These are phyloP conservation scores for Otatea glauca DNA, from an alignment of 176 grass and related monocot species.

Conservation along the genomic window DNA sequence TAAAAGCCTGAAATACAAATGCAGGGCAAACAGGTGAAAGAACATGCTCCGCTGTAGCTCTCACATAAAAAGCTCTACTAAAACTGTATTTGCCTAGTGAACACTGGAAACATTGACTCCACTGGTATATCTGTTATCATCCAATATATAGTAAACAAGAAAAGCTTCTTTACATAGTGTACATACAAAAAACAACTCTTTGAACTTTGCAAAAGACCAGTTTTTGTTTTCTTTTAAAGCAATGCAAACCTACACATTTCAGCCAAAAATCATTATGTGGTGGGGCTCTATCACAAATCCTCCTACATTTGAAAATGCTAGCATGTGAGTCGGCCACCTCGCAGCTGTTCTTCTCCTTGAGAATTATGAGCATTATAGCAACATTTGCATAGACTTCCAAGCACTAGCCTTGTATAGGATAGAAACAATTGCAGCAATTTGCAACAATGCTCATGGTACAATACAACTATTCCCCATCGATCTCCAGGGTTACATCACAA, in stretches of 20 bases:
- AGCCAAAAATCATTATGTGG: not conserved
- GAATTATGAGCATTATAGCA: too few relatives aligned
- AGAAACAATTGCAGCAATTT: too few relatives aligned
- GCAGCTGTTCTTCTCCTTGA: too few relatives aligned
- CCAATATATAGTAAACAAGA: not conserved
- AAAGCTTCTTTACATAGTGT: not conserved
- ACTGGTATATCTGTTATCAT: not conserved
- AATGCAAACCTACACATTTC: not conserved
- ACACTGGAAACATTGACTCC: not conserved
- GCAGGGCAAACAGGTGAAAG: not conserved
- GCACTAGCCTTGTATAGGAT: too few relatives aligned
- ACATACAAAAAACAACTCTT: not conserved
- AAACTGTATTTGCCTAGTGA: constrained; percentile 1
- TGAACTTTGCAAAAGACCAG: not conserved
- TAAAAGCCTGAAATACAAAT: constrained; percentile 25
- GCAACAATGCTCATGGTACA: too few relatives aligned
- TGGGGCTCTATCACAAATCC: not conserved
- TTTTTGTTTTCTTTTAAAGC: not conserved
- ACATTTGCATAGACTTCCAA: too few relatives aligned
- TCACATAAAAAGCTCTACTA: not conserved
- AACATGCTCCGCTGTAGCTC: not conserved
- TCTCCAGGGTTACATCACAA: too few relatives aligned
- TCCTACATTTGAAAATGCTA: not conserved
- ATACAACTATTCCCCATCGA: too few relatives aligned
- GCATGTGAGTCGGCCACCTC: not conserved